These are phyloP conservation scores for Fusarium coffeatum DNA, from an alignment of 2,329 filamentous ascomycete genomes.

Conservation along the genomic window DNA sequence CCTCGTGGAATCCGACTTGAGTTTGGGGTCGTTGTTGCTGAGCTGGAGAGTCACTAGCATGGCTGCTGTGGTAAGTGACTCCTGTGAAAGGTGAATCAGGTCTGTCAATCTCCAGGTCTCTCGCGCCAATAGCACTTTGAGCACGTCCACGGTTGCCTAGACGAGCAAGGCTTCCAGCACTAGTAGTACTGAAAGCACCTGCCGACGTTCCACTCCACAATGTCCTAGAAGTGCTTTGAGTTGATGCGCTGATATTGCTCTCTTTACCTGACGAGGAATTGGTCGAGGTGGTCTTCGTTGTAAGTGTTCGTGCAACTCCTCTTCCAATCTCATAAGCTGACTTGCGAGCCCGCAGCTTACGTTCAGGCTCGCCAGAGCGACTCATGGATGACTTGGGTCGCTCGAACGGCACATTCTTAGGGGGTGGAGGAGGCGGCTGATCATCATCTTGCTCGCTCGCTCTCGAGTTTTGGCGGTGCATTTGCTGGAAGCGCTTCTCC, in stretches of 20 bases:
- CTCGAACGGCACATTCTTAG: slow-evolving; percentile 63
- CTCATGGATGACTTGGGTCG: slow-evolving; percentile 71
- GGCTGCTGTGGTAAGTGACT: slow-evolving; percentile 91
- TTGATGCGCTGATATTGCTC: slow-evolving; percentile 79
- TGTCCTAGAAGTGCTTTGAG: slow-evolving; percentile 82
- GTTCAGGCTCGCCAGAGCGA: slow-evolving; percentile 53
- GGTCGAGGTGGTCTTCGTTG: slow-evolving; percentile 87
- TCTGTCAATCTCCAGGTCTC: slow-evolving; percentile 66
- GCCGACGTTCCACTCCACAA: slow-evolving; percentile 95
- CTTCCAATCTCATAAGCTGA: slow-evolving; percentile 82
- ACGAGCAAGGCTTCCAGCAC: slow-evolving; percentile 90
- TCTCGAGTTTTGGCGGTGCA: slow-evolving; percentile 71
- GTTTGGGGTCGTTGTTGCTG: slow-evolving; percentile 73
- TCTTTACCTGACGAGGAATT: slow-evolving; percentile 79
- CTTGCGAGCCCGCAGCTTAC: slow-evolving; percentile 71
- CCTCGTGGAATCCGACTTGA: slow-evolving; percentile 73
- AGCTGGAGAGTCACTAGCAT: slow-evolving; percentile 67
- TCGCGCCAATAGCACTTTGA: slow-evolving; percentile 73
- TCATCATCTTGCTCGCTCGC: slow-evolving; percentile 55
- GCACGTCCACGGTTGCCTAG: slow-evolving; percentile 73
- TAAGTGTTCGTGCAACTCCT: slow-evolving; percentile 81
- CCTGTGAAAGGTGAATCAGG: slow-evolving; percentile 77
- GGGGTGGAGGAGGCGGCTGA: slow-evolving; percentile 70
- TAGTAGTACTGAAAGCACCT: slow-evolving; percentile 91
- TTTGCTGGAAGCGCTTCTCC: slow-evolving; percentile 81